A percentile compares a stretch with the other conserved stretches of the same genome.
Evolutionary conservation across 768 basidiomycete genomes (phyloP).

Genomic region (Termitomyces sp.): DNA sequence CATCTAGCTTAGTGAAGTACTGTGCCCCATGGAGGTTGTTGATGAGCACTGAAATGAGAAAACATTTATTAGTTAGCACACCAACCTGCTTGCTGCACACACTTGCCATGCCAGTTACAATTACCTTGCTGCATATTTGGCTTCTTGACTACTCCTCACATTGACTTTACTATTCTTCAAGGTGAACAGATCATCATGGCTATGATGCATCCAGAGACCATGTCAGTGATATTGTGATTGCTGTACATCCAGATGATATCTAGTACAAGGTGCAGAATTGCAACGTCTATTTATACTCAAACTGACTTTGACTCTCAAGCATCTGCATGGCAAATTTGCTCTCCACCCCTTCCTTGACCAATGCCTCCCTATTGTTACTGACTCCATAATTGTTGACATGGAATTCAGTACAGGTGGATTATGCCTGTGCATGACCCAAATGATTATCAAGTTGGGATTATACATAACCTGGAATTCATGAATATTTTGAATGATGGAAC

Average conservation of each 20-base stretch:
- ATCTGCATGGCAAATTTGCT: conserved; percentile 91
- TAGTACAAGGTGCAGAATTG: conserved; percentile 63
- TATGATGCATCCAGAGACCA: conserved; percentile 97
- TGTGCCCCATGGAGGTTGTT: too few relatives aligned
- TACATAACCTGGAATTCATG: conserved; percentile 88
- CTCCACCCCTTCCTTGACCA: conserved; percentile 86
- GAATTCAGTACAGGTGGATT: conserved; percentile 95
- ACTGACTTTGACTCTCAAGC: conserved; percentile 32
- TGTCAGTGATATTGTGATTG: conserved; percentile 98
- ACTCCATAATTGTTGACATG: conserved; percentile 89
- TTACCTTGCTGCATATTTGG: too few relatives aligned
- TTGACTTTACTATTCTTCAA: conserved; percentile 17
- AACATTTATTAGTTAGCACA: too few relatives aligned
- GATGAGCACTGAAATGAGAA: too few relatives aligned
- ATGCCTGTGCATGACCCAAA: conserved; percentile 97
- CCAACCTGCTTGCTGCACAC: too few relatives aligned
- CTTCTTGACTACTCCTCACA: background rate
- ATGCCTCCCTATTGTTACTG: conserved; percentile 82
- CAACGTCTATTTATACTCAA: background rate
- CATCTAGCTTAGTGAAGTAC: too few relatives aligned
- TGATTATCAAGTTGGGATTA: conserved; percentile 89
- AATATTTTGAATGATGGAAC: conserved; percentile 89
- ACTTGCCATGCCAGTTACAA: too few relatives aligned
- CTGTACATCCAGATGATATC: conserved; percentile 89
- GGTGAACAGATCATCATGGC: conserved; percentile 92